Evolutionary conservation across 1,284 basidiomycete species (phyloP).

Genomic region (Marasmius tenuissimus): DNA sequence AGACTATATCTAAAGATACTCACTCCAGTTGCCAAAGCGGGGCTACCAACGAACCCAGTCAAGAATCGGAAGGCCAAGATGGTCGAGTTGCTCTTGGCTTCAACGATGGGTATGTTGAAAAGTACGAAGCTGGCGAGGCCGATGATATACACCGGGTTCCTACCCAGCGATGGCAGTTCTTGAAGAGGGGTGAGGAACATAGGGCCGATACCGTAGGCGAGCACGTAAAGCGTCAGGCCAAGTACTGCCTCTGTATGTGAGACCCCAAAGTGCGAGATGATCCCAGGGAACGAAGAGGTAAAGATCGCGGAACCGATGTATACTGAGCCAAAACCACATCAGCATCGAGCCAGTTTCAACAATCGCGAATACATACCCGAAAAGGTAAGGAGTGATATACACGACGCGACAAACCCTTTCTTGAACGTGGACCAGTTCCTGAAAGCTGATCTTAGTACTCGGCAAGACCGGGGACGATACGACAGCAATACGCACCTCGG

Average conservation of each 20-base stretch:
- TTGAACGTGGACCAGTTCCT: slow-evolving; percentile 30
- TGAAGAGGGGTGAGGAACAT: slow-evolving; percentile 54
- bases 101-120: slow-evolving; percentile 58
- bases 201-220: slow-evolving; percentile 28
- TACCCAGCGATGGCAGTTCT: slow-evolving; percentile 41
- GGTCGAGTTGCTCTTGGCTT: slow-evolving; percentile 52
- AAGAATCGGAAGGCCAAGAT: slow-evolving; percentile 67
- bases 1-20: neutral
- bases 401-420: slow-evolving; percentile 41
- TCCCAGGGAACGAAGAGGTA: slow-evolving; percentile 42
- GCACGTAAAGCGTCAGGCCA: slow-evolving; percentile 32
- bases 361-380: slow-evolving; percentile 39
- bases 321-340: neutral
- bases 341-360: neutral
- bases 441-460: neutral
- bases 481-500: slow-evolving; percentile 23
- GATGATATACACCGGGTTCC: slow-evolving; percentile 51
- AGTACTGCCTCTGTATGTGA: slow-evolving; percentile 40
- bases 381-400: slow-evolving; percentile 62
- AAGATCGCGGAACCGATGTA: slow-evolving; percentile 33
- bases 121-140: slow-evolving; percentile 54
- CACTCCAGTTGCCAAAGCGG: slow-evolving; percentile 31
- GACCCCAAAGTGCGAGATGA: slow-evolving; percentile 48
- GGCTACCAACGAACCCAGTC: slow-evolving; percentile 51
- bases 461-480: neutral